A percentile compares a stretch with the other conserved stretches of the same genome.
These are phyloP conservation scores for Juncus effusus DNA, from an alignment of 176 grass and related monocot species.

Conservation along the genomic window DNA sequence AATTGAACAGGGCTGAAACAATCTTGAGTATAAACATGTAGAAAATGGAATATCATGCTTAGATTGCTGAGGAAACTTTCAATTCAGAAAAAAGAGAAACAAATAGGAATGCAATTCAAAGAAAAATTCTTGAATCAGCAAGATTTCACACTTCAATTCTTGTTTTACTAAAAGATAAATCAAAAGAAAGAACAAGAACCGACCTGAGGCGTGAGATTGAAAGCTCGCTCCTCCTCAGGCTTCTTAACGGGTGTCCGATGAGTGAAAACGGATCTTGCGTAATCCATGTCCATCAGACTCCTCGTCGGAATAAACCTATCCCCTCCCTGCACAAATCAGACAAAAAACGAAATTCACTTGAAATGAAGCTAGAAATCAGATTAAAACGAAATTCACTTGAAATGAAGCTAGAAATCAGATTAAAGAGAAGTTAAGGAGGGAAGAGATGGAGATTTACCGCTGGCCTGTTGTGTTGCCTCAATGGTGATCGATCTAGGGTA, in stretches of 20 bases:
- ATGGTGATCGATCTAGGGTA: constrained; percentile 16
- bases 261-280: constrained; percentile 22
- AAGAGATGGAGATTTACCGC: constrained; percentile 3
- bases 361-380: constrained; percentile 10
- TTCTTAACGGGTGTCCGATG: constrained; percentile 11
- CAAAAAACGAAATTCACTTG: not conserved
- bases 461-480: constrained; percentile 16
- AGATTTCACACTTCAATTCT: not conserved
- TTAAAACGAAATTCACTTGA: constrained; percentile 1
- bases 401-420: constrained; percentile 7
- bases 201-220: constrained; percentile 21
- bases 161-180: not conserved
- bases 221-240: constrained; percentile 14
- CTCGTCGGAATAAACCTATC: constrained; percentile 42
- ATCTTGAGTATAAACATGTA: not conserved
- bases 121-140: not conserved
- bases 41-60: not conserved
- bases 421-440: constrained; percentile 6
- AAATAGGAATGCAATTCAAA: not conserved
- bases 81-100: not conserved
- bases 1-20: not conserved
- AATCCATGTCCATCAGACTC: constrained; percentile 42
- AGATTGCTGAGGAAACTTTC: not conserved
- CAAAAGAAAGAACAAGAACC: constrained; percentile 3
- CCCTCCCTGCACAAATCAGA: constrained; percentile 16